Base-by-base conservation (phyloP, 441 rosid genomes). In the Erysimum cheiri region DNA sequence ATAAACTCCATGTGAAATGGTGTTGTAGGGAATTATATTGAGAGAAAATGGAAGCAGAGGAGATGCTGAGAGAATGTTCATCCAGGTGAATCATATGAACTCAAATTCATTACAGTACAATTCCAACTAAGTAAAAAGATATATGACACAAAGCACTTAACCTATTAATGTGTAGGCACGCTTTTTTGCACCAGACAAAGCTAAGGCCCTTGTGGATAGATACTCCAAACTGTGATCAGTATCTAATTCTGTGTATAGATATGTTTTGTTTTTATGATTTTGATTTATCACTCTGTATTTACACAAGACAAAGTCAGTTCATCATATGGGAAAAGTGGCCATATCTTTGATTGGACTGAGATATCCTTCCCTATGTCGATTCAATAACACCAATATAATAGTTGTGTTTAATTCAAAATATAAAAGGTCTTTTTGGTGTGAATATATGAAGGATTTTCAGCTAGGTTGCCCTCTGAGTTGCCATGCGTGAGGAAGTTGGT, bases 1-100 rank as follows among this genome's bases (percentile, higher is more conserved):
- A 41, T 72, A 39, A 64, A 15, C 26, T 66, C 28, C 28, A 71
- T 75, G 24, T 65, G 64, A 58, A 79, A 63, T 58, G 59, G 32
- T 74, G 72, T 77, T 55, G 76, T 80, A 93, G 98, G 98, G 98
- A 65, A 89, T 93, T 67, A 60, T 93, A 78, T 63, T 91, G 75
- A 91, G 86, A 85, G 95, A 91, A 81, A 88, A 89, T 69, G 95
- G 97, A 48, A 91, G 77, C 55, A 73, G 72, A 36, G 97, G 96
- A 70, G 96, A 87, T 54, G 95, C 98, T 19, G 96, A 88, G 86
- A 91, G 98, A 85, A 93, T 93, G 98, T 91, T 93, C 80, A 89
- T 93, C 53, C 98, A 93, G 77, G 98, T 89, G 75, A 86, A 83
- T 54, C 8, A 32, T 53, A n/a, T 56, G 19, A 58, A 59, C 19